Percentiles rank a stretch among this genome's conserved stretches.
Evolutionary conservation across 2,329 filamentous ascomycete species (phyloP).

Genomic region (Monosporascus sp.): DNA sequence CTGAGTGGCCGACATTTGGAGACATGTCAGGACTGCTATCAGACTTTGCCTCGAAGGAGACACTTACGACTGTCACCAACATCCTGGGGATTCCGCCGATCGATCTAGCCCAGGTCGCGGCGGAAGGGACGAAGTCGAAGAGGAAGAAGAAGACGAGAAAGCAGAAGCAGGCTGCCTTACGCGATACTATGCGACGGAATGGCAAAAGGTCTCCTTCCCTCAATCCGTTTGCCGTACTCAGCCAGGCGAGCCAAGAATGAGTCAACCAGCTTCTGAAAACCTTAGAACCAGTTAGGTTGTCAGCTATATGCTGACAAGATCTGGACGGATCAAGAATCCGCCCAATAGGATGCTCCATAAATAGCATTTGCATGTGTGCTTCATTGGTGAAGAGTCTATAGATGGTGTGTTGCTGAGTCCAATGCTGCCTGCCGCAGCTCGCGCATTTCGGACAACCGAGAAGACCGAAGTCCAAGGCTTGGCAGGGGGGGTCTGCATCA

Average conservation of each 20-base stretch:
- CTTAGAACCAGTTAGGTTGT: too few relatives aligned
- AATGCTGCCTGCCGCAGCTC: not conserved
- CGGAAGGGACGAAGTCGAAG: not conserved
- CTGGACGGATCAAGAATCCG: too few relatives aligned
- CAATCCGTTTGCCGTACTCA: constrained; percentile 19
- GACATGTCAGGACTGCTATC: constrained; percentile 11
- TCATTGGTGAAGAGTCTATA: too few relatives aligned
- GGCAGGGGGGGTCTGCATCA: constrained; percentile 5
- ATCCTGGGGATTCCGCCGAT: constrained; percentile 13
- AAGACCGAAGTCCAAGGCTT: constrained; percentile 9
- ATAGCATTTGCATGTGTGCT: too few relatives aligned
- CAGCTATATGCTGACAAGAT: too few relatives aligned
- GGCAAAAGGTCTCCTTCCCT: constrained; percentile 9
- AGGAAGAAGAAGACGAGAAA: constrained; percentile 7
- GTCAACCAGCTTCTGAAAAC: not conserved
- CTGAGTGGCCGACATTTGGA: constrained; percentile 21
- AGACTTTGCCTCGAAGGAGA: constrained; percentile 4
- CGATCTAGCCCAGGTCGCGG: not conserved
- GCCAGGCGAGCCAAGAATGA: constrained; percentile 4
- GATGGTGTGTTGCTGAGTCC: not conserved
- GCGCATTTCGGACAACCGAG: constrained; percentile 9
- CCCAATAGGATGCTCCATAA: not conserved
- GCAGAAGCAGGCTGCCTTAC: constrained; percentile 1
- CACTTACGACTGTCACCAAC: constrained; percentile 8
- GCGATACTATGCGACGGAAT: constrained; percentile 2